A percentile compares a stretch with the other conserved stretches of the same genome.
Conservation (phyloP, 257 asterid genomes). For the Ajuga chamaepitys region DNA sequence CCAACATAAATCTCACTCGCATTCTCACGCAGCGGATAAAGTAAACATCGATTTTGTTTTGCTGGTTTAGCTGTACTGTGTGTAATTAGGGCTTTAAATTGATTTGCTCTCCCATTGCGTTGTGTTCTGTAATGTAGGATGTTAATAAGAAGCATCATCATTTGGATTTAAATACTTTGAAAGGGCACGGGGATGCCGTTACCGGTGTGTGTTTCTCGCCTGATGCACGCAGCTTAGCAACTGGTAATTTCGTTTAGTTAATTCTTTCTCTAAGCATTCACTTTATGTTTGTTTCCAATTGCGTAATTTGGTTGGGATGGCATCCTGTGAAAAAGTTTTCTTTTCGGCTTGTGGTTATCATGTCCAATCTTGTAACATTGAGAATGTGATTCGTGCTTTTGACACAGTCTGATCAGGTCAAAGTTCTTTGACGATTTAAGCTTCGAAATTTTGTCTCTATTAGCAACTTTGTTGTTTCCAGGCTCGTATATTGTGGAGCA, state of each 20-base stretch:
- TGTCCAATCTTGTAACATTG: neutral
- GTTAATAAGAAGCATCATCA: slow-evolving; percentile 76
- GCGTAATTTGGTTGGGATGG: too few relatives aligned
- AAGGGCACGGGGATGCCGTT: slow-evolving; percentile 95
- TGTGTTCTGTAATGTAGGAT: slow-evolving; percentile 47
- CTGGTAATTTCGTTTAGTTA: slow-evolving; percentile 38
- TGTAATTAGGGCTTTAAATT: slow-evolving; percentile 6
- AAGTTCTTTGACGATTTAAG: neutral
- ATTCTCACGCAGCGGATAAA: slow-evolving; percentile 68
- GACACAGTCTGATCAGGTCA: neutral
- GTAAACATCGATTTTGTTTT: slow-evolving; percentile 29
- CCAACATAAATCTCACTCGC: slow-evolving; percentile 62
- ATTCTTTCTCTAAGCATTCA: too few relatives aligned
- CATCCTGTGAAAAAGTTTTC: too few relatives aligned
- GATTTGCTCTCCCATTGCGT: slow-evolving; percentile 3
- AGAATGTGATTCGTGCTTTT: neutral
- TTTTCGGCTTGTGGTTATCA: neutral
- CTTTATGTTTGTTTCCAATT: too few relatives aligned
- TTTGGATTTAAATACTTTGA: slow-evolving; percentile 92
- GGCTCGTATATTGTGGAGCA: neutral
- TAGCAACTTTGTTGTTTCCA: neutral
- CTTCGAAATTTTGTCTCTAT: neutral
- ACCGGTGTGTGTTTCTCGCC: slow-evolving; percentile 75
- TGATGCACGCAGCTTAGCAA: slow-evolving; percentile 74
- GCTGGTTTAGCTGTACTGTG: neutral